Percentiles rank a stretch among this genome's conserved stretches.
Conservation (phyloP, 495 filamentous ascomycete species). For the Lentithecium fluviatile region DNA sequence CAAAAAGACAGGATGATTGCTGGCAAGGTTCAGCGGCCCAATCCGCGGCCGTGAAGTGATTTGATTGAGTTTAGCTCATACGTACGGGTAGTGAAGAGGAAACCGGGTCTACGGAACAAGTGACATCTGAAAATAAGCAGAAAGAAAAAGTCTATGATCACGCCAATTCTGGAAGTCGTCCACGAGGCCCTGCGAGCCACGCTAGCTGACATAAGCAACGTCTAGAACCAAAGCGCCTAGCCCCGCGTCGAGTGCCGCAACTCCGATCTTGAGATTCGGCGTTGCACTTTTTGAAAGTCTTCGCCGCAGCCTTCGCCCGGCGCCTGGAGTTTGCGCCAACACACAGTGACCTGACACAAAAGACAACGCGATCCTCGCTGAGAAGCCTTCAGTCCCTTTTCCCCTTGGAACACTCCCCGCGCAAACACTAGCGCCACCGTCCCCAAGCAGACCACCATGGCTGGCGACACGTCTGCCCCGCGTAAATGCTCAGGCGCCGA, state of each 20-base stretch:
- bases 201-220: too few species aligned
- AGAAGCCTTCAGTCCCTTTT: background rate
- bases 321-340: slow-evolving; percentile 10
- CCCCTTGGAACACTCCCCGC: background rate
- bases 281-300: slow-evolving; percentile 1
- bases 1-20: too few species aligned
- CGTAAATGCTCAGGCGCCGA: slow-evolving; percentile 77
- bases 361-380: background rate
- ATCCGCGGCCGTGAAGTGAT: too few species aligned
- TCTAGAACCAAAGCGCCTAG: too few species aligned
- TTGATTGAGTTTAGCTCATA: too few species aligned
- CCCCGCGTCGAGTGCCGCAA: background rate
- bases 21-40: too few species aligned
- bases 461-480: slow-evolving; percentile 21
- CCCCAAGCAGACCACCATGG: slow-evolving; percentile 15
- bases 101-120: too few species aligned
- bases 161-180: too few species aligned
- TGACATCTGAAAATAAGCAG: too few species aligned
- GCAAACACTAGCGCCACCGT: background rate
- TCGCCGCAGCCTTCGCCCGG: slow-evolving; percentile 13
- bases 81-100: too few species aligned
- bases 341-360: background rate
- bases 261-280: slow-evolving; percentile 12
- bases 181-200: too few species aligned
- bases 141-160: too few species aligned